Evolutionary conservation across 2,329 filamentous ascomycete genomes (phyloP).

Genomic region (Aspergillus neoniger): DNA sequence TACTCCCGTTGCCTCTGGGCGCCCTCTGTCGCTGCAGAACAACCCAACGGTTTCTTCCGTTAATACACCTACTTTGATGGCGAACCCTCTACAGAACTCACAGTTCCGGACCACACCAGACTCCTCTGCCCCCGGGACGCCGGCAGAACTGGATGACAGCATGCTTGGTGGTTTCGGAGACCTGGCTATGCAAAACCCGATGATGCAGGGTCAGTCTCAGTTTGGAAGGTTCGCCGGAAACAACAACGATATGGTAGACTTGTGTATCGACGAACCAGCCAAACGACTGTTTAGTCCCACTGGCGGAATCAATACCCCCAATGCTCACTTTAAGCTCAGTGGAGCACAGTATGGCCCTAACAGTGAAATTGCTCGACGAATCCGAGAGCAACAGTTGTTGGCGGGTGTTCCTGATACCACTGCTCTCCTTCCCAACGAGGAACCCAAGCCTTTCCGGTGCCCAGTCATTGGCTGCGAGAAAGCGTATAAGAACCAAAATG

Average conservation of each 20-base stretch:
- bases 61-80: constrained; percentile 88
- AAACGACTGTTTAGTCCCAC: constrained; percentile 90
- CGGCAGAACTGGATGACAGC: constrained; percentile 73
- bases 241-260: constrained; percentile 58
- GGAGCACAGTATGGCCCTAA: constrained; percentile 74
- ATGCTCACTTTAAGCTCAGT: constrained; percentile 73
- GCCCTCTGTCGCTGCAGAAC: constrained; percentile 74
- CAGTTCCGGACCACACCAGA: constrained; percentile 60
- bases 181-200: constrained; percentile 57
- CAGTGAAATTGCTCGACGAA: constrained; percentile 69
- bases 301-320: constrained; percentile 66
- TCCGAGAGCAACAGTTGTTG: constrained; percentile 65
- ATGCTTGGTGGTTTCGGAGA: constrained; percentile 65
- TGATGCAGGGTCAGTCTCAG: constrained; percentile 46
- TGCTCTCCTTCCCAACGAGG: constrained; percentile 65
- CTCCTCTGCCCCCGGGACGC: constrained; percentile 69
- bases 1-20: constrained; percentile 73
- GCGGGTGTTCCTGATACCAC: constrained; percentile 55
- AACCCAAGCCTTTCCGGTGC: constrained; percentile 96
- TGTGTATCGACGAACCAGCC: constrained; percentile 86
- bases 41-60: constrained; percentile 97
- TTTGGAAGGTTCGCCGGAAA: constrained; percentile 47
- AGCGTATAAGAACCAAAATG: constrained; percentile 99
- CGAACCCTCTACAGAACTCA: constrained; percentile 66
- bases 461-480: constrained; percentile 98